Conservation (phyloP, 2,329 filamentous ascomycete species). For the Verticillium zaregamsianum region DNA sequence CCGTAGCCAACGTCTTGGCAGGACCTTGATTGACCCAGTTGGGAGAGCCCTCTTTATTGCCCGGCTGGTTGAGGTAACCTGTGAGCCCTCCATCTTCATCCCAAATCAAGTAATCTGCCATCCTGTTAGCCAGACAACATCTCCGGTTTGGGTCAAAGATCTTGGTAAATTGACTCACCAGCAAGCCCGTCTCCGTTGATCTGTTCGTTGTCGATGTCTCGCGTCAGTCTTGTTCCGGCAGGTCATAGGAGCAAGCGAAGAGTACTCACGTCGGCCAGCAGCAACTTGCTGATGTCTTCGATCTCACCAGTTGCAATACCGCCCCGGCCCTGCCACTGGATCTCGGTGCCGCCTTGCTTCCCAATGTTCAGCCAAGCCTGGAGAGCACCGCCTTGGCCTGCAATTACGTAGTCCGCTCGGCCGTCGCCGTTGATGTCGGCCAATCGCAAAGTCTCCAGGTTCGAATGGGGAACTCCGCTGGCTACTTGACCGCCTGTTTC, state of each 20-base stretch:
- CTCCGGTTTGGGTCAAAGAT: no score
- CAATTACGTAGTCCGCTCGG: constrained; percentile 18
- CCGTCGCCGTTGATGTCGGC: constrained; percentile 21
- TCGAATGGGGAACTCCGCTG: constrained; percentile 17
- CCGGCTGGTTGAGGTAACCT: constrained; percentile 12
- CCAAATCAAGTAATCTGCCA: constrained; percentile 13
- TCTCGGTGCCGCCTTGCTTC: constrained; percentile 9
- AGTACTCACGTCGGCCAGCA: constrained; percentile 12
- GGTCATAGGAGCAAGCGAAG: background rate
- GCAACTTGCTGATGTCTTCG: constrained; percentile 10
- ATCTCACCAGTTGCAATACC: constrained; percentile 13
- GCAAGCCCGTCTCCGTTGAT: no score
- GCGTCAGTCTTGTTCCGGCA: no score
- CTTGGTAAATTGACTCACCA: no score
- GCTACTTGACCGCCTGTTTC: constrained; percentile 17
- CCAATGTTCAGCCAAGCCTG: constrained; percentile 16
- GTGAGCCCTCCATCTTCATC: constrained; percentile 11
- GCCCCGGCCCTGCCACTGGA: constrained; percentile 5
- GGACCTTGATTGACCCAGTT: constrained; percentile 11
- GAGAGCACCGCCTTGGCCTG: constrained; percentile 16
- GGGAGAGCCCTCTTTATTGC: constrained; percentile 11
- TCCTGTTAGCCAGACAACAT: no score
- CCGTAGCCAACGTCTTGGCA: constrained; percentile 8
- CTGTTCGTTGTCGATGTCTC: no score
- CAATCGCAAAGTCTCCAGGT: constrained; percentile 16